phyloP scores from a whole-genome alignment of 345 rosid genomes.

The Hibiscus mutabilis region DNA sequence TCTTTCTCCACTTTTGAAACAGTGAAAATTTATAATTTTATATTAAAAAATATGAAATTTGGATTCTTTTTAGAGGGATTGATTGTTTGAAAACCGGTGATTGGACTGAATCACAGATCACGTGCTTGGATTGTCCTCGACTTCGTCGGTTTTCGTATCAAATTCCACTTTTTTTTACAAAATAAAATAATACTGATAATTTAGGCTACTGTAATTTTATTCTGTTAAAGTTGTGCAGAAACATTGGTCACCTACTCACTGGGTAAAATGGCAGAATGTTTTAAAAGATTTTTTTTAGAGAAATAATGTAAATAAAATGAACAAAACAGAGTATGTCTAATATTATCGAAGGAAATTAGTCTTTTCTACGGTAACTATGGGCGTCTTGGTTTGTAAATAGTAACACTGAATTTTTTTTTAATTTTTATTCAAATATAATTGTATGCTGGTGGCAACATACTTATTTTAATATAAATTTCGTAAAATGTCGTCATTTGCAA shows the following conservation, averaged over 20 bases:
- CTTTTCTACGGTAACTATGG: too few species aligned
- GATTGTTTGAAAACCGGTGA: conserved; percentile 24
- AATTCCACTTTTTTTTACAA: background rate
- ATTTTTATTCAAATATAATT: too few species aligned
- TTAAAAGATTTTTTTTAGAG: too few species aligned
- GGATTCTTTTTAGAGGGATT: conserved; percentile 5
- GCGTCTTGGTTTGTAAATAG: too few species aligned
- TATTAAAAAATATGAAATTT: background rate
- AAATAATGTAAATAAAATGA: too few species aligned
- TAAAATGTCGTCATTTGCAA: too few species aligned
- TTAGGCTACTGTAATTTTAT: conserved; percentile 20
- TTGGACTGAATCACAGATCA: conserved; percentile 49
- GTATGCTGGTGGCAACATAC: too few species aligned
- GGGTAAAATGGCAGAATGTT: conserved; percentile 18
- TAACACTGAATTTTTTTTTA: too few species aligned
- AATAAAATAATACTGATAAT: background rate
- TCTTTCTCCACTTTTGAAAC: conserved; percentile 3
- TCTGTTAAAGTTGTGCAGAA: conserved; percentile 31
- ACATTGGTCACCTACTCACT: conserved; percentile 16
- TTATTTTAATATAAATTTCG: too few species aligned
- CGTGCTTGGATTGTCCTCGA: conserved; percentile 74
- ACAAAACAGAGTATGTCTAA: too few species aligned
- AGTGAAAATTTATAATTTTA: background rate
- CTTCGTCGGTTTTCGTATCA: conserved; percentile 45
- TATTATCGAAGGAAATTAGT: too few species aligned